Base-by-base conservation (phyloP, 169 alveolate genomes). In the Plasmodium gaboni region DNA sequence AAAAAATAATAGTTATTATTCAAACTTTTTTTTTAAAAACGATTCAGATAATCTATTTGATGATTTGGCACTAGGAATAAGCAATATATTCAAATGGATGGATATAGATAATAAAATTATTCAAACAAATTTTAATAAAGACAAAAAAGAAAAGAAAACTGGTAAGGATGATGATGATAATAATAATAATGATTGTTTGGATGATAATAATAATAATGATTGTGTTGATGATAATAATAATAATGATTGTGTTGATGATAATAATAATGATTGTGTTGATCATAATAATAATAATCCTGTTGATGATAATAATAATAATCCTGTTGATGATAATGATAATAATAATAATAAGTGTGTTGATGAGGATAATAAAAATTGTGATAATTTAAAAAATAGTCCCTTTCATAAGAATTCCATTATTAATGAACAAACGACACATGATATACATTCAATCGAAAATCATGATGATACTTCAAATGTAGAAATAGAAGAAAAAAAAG, bases 21-120 rank as follows among this genome's bases (percentile, higher is more conserved):
- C 92, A 2, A 86, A 71, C 13, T 48, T 46, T 17, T 86, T 86
- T 86, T 71, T 71, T 48, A 86, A 70, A n/a, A 57, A 71, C 15
- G 87, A 69, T 13, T 70, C 92, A 19, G 92, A 86, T 15, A 86
- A 86, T 60, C 53, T 86, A 1, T 86, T 86, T 22, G 92, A 71
- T n/a, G 92, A 86, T 13, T 64, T 86, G 6, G 87, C 92, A 0
- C 48, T 74, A 86, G 87, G 87, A 32, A 59, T 86, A 59, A 71
- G 76, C 13, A 86, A 17, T 38, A 86, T 86, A 17, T 86, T 71
- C 5, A 86, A 86, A 48, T 86, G 92, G 92, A 71, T 86, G 38
- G 74, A 86, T 46, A 61, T 70, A 5, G 92, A 86, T 38, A 60
- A 73, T 70, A 69, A 68, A 68, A 83, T 55, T 57, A 22, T 44